A percentile compares a stretch with the other conserved stretches of the same genome.
Conservation (phyloP, 2,329 filamentous ascomycete genomes). For the Podosphaera xanthii region DNA sequence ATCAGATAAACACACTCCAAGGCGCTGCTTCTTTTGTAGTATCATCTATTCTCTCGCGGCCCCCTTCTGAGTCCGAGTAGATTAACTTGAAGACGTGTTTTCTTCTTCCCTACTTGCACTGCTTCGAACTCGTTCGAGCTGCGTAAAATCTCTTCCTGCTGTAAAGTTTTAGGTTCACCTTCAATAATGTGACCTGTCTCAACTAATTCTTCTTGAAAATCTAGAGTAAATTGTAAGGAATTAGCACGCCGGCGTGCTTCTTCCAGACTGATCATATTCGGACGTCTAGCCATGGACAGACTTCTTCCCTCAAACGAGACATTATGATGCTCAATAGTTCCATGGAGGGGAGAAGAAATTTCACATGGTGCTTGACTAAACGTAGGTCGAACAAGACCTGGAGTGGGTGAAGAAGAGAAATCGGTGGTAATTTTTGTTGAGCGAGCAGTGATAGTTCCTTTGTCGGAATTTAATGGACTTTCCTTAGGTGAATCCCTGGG, state of each 20-base stretch:
- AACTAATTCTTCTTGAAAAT: background rate
- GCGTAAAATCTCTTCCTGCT: background rate
- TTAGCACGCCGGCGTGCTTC: constrained; percentile 5
- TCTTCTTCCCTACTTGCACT: background rate
- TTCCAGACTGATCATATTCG: constrained; percentile 4
- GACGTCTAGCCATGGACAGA: background rate
- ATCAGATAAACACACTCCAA: too few relatives aligned
- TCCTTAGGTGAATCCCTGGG: background rate
- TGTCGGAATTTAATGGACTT: background rate
- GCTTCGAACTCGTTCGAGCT: background rate
- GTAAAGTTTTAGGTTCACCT: background rate
- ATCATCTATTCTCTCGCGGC: background rate
- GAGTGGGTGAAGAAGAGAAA: background rate
- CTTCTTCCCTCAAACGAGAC: constrained; percentile 3
- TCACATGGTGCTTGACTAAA: background rate
- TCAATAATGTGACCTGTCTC: background rate
- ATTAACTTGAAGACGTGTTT: background rate
- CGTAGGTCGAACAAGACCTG: background rate
- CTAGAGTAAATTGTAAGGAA: constrained; percentile 3
- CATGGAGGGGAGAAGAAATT: constrained; percentile 4
- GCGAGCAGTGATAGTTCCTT: background rate
- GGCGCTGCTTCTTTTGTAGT: too few relatives aligned
- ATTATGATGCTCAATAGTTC: constrained; percentile 2
- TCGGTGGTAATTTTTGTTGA: background rate
- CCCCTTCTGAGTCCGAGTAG: background rate